A percentile compares a stretch with the other conserved stretches of the same genome.
These are phyloP conservation scores for Monosporascus sp. DNA, from an alignment of 2,329 filamentous ascomycete species.

Conservation along the genomic window DNA sequence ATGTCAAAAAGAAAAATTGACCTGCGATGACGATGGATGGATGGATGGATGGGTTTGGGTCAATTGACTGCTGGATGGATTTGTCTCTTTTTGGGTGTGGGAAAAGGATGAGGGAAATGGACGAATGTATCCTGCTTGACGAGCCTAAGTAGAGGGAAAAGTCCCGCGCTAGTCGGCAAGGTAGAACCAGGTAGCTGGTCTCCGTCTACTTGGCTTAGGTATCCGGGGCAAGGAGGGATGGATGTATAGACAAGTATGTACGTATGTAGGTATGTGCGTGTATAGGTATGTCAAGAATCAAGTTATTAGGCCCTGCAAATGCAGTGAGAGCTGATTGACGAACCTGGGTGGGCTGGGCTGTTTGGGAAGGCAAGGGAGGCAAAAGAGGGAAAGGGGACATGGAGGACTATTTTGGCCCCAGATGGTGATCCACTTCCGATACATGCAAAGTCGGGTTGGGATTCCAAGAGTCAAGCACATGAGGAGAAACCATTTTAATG, in stretches of 20 bases:
- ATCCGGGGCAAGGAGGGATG: neutral
- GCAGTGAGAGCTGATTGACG: neutral
- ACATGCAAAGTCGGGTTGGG: neutral
- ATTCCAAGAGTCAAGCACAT: neutral
- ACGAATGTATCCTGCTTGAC: neutral
- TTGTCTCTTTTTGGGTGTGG: neutral
- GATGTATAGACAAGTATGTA: slow-evolving; percentile 1
- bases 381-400: neutral
- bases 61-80: neutral
- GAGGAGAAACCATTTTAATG: too few species aligned
- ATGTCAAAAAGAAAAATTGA: too few species aligned
- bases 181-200: neutral
- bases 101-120: neutral
- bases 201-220: neutral
- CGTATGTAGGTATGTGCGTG: neutral
- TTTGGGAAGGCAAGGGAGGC: neutral
- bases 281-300: neutral
- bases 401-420: neutral
- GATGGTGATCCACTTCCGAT: neutral
- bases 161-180: neutral
- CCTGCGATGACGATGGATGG: neutral
- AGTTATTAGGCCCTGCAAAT: neutral
- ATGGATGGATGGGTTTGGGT: slow-evolving; percentile 1
- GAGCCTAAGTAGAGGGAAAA: neutral
- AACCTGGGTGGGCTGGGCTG: neutral